Conservation (phyloP, 2,329 filamentous ascomycete species). For the Sclerotinia borealis region DNA sequence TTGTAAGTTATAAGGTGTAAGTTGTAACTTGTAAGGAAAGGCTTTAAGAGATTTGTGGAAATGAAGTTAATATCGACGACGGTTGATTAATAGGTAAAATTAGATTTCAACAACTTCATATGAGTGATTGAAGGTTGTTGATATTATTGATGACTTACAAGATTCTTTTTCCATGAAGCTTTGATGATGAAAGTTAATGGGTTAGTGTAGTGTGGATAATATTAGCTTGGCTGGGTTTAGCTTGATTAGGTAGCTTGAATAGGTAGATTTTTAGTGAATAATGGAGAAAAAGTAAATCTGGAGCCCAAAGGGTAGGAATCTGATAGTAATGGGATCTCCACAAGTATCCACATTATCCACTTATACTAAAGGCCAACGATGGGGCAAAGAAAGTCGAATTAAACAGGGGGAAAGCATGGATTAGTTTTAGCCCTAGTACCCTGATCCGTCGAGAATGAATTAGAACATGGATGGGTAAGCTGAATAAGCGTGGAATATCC, state of each 20-base stretch:
- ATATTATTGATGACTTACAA: background rate
- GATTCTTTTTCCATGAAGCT: constrained; percentile 10
- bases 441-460: too few relatives aligned
- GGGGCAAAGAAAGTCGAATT: too few relatives aligned
- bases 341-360: background rate
- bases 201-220: background rate
- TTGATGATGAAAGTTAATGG: constrained; percentile 4
- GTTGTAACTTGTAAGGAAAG: background rate
- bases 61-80: background rate
- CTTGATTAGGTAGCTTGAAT: background rate
- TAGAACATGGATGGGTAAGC: too few relatives aligned
- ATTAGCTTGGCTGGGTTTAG: background rate
- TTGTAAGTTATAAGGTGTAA: too few relatives aligned
- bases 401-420: too few relatives aligned
- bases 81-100: background rate
- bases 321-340: background rate
- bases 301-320: background rate
- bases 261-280: constrained; percentile 10
- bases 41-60: too few relatives aligned
- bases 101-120: background rate
- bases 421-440: too few relatives aligned
- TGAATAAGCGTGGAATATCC: too few relatives aligned
- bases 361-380: too few relatives aligned
- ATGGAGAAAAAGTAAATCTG: constrained; percentile 11
- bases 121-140: too few relatives aligned